Evolutionary conservation across 179 eudicot species (phyloP).

Genomic region (Nepenthes alata): DNA sequence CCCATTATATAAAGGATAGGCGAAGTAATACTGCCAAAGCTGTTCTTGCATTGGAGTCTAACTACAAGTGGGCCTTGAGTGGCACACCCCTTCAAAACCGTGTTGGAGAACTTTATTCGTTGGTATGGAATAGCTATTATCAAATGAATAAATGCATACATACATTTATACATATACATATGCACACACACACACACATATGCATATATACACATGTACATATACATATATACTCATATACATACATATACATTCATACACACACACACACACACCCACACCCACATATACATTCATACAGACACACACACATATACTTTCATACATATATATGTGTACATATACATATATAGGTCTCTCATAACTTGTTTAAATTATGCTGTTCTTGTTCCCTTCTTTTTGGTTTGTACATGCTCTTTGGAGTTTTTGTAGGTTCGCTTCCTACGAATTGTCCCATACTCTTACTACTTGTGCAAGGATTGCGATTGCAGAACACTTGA

Average conservation of each 20-base stretch:
- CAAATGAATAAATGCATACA: not conserved
- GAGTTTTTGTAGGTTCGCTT: constrained; percentile 60
- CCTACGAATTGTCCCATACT: constrained; percentile 67
- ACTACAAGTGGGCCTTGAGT: constrained; percentile 95
- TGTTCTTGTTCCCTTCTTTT: constrained; percentile 4
- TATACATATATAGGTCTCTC: too few species aligned
- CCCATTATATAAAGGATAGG: constrained; percentile 78
- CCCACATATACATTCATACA: too few species aligned
- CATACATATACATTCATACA: too few species aligned
- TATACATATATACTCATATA: too few species aligned
- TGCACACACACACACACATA: too few species aligned
- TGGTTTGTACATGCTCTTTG: constrained; percentile 2
- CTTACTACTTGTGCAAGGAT: constrained; percentile 87
- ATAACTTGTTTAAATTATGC: not conserved
- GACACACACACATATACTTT: not conserved
- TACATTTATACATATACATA: constrained; percentile 1
- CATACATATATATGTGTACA: constrained; percentile 1
- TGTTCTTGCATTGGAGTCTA: constrained; percentile 69
- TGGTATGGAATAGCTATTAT: constrained; percentile 30
- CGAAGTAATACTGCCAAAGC: constrained; percentile 88
- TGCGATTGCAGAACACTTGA: constrained; percentile 85
- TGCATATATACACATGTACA: too few species aligned
- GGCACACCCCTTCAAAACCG: constrained; percentile 99
- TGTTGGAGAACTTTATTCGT: constrained; percentile 93
- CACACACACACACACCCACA: too few species aligned